A percentile compares a stretch with the other conserved stretches of the same genome.
Conservation (phyloP, 148 eudicot genomes). For the Vaccinium corymbosum region DNA sequence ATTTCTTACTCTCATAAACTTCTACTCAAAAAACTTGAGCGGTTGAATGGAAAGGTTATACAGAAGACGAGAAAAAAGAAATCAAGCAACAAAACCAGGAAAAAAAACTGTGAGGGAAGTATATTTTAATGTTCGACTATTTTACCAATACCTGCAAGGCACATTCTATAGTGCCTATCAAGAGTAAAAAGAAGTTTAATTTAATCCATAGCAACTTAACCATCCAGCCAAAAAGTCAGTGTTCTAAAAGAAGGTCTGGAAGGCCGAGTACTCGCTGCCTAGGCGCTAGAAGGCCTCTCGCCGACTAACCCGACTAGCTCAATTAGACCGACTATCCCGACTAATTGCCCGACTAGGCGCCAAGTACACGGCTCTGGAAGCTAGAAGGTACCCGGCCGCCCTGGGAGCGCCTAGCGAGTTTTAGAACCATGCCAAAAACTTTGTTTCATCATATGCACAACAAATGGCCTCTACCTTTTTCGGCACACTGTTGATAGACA, state of each 20-base stretch:
- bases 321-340: no score
- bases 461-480: conserved; percentile 60
- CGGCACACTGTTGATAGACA: conserved; percentile 90
- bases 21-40: not conserved
- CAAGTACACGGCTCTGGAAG: no score
- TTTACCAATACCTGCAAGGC: not conserved
- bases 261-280: no score
- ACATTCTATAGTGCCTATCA: not conserved
- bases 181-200: not conserved
- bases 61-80: not conserved
- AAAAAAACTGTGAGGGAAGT: not conserved
- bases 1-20: not conserved
- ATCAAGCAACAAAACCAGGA: not conserved
- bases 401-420: no score
- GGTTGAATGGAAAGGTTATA: not conserved
- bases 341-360: no score
- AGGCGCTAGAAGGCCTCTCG: no score
- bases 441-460: not conserved
- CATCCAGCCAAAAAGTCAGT: not conserved
- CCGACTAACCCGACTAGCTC: no score
- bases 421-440: no score
- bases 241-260: no score
- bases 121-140: not conserved
- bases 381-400: no score
- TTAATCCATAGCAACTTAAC: not conserved